A percentile compares a stretch with the other conserved stretches of the same genome.
Evolutionary conservation across 768 basidiomycete genomes (phyloP).

Genomic region (Leucocoprinus birnbaumii): DNA sequence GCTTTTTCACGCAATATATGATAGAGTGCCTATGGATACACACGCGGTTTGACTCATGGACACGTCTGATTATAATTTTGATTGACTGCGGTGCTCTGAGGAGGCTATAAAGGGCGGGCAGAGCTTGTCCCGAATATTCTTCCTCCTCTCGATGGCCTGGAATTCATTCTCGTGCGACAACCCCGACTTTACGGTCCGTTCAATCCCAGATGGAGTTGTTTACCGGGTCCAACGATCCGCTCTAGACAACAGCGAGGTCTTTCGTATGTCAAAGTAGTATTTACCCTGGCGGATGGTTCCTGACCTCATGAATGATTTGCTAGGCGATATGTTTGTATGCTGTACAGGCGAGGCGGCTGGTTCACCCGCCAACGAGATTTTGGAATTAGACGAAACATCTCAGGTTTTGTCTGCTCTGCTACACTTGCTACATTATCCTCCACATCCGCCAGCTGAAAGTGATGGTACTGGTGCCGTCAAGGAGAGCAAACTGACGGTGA

Average conservation of each 20-base stretch:
- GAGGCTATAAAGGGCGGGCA: not conserved
- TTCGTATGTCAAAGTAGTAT: constrained; percentile 41
- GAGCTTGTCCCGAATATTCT: constrained; percentile 6
- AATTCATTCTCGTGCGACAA: constrained; percentile 40
- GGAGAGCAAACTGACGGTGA: constrained; percentile 23
- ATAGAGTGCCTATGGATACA: not conserved
- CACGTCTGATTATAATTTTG: constrained; percentile 8
- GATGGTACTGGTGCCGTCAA: constrained; percentile 21
- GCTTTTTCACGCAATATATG: constrained; percentile 1
- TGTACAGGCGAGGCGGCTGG: constrained; percentile 34
- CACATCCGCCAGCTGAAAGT: constrained; percentile 34
- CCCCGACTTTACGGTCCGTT: constrained; percentile 56
- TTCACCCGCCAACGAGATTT: constrained; percentile 21
- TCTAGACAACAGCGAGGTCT: constrained; percentile 56
- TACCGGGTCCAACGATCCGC: constrained; percentile 50
- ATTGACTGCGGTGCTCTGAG: not conserved
- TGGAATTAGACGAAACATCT: constrained; percentile 56
- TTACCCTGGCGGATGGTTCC: not conserved
- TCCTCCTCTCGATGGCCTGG: constrained; percentile 23
- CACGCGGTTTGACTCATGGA: not conserved
- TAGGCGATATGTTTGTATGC: constrained; percentile 68
- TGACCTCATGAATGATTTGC: not conserved
- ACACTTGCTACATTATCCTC: constrained; percentile 53
- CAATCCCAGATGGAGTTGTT: constrained; percentile 44
- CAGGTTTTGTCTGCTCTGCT: constrained; percentile 48